phyloP scores from a whole-genome alignment of 257 asterid species.

The Anisodus acutangulus region DNA sequence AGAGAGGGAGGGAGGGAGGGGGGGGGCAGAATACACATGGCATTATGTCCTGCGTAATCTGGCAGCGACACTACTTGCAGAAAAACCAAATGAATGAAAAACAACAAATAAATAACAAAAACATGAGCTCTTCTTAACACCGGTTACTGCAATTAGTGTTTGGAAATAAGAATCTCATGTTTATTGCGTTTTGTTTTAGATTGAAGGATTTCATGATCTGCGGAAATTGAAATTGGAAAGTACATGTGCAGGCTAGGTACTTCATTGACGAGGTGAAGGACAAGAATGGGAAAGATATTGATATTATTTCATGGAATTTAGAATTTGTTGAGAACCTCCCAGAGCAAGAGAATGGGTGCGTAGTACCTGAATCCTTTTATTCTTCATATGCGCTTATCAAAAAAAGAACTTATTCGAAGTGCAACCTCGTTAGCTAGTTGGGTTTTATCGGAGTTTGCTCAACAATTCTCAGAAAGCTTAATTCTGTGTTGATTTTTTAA shows the following conservation, averaged over 20 bases:
- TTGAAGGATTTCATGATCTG: slow-evolving; percentile 28
- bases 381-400: not conserved
- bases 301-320: slow-evolving; percentile 65
- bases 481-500: not conserved
- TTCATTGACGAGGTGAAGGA: slow-evolving; percentile 89
- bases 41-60: not conserved
- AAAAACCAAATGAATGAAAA: slow-evolving; percentile 9
- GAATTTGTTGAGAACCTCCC: slow-evolving; percentile 81
- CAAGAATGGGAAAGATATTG: slow-evolving; percentile 67
- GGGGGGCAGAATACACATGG: not conserved
- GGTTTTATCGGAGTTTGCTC: not conserved
- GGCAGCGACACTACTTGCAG: not conserved
- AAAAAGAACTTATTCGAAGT: not conserved
- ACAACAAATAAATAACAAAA: not conserved
- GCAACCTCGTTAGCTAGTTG: not conserved
- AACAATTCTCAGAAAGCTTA: not conserved
- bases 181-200: slow-evolving; percentile 16
- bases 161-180: not conserved
- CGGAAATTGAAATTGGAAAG: slow-evolving; percentile 24
- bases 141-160: not conserved
- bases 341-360: slow-evolving; percentile 74
- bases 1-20: no score
- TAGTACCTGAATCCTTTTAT: not conserved
- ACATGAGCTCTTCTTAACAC: not conserved
- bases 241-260: slow-evolving; percentile 69